A percentile compares a stretch with the other conserved stretches of the same genome.
Conservation (phyloP, 768 basidiomycete genomes). For the Cubamyces sp. region DNA sequence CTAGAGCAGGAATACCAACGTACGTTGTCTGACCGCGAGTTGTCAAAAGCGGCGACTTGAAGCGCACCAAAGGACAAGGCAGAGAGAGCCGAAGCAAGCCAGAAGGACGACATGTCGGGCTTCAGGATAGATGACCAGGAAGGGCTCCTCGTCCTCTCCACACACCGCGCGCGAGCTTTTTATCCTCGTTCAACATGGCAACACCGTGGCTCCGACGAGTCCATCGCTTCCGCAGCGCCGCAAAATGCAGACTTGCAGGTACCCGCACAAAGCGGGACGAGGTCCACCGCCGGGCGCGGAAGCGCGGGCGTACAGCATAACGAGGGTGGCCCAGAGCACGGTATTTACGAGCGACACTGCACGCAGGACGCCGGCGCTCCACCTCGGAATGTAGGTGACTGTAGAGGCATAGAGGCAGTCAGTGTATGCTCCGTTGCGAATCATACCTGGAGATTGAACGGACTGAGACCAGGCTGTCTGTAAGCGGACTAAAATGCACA, state of each 20-base stretch:
- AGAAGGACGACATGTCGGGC: slow-evolving; percentile 7
- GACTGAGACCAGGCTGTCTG: not conserved
- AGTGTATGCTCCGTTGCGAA: not conserved
- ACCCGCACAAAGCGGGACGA: slow-evolving; percentile 14
- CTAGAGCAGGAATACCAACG: not conserved
- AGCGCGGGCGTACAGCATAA: not conserved
- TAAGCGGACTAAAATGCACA: not conserved
- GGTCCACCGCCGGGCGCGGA: not conserved
- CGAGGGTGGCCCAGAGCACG: not conserved
- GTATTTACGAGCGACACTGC: not conserved
- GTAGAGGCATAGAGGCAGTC: too few species aligned
- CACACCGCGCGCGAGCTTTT: not conserved
- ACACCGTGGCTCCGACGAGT: not conserved
- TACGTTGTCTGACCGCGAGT: slow-evolving; percentile 25
- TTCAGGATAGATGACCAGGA: not conserved
- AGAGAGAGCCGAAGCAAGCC: slow-evolving; percentile 16
- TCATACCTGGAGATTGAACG: not conserved
- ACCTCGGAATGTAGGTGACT: not conserved
- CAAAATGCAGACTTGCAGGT: slow-evolving; percentile 12
- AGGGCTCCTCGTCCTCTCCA: not conserved
- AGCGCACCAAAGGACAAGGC: slow-evolving; percentile 5
- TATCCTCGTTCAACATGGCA: not conserved
- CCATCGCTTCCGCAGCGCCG: not conserved
- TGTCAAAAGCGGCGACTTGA: slow-evolving; percentile 15
- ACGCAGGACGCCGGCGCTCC: not conserved